Base-by-base conservation (phyloP, 169 alveolate species). In the Eimeria necatrix region DNA sequence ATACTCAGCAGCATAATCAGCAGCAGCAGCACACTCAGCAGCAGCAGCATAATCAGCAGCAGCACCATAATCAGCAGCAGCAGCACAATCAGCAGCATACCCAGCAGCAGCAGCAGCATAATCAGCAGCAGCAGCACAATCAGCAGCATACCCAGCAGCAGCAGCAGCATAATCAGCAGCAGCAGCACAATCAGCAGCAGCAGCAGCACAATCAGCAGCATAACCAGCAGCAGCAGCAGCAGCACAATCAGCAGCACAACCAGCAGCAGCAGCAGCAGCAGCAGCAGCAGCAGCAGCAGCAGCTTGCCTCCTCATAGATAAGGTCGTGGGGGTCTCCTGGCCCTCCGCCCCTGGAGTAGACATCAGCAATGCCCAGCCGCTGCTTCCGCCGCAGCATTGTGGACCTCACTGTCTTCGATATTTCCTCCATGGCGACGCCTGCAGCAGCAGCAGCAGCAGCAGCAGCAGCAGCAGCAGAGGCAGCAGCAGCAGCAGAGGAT, bases 281-380 rank as follows among this genome's bases (percentile, higher is more conserved):
- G 87, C 87, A 76, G 87, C 59, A 26, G 59, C 52, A 48, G 87
- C 87, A 16, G 60, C 87, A 26, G 59, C 61, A 41, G 53, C 32
- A 68, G 46, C 94, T 3, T 5, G 80, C 95, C 86, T 92, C 95
- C 22, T 92, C 95, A 32, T 92, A 80, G 56, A 92, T 92, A 83
- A 92, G 51, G 85, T 80, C 61, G 80, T 70, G 60, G 81, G 89
- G 94, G 4, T 68, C 60, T 46, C 89, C 64, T 0, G 89, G 59
- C 0, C 73, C 89, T 7, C 70, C 85, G 26, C 90, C 49, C 26
- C 95, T 8, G 26, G 95, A 51, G 85, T 92, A 92, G 60, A 92
- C 56, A 70, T 92, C 95, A 1, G 95, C 86, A 20, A 78, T 24
- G 20, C 95, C 93, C 59, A 92, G 85, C 48, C 87, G 85, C 86